These are phyloP conservation scores for Cytospora chrysosperma DNA, from an alignment of 2,329 filamentous ascomycete species.

Conservation along the genomic window DNA sequence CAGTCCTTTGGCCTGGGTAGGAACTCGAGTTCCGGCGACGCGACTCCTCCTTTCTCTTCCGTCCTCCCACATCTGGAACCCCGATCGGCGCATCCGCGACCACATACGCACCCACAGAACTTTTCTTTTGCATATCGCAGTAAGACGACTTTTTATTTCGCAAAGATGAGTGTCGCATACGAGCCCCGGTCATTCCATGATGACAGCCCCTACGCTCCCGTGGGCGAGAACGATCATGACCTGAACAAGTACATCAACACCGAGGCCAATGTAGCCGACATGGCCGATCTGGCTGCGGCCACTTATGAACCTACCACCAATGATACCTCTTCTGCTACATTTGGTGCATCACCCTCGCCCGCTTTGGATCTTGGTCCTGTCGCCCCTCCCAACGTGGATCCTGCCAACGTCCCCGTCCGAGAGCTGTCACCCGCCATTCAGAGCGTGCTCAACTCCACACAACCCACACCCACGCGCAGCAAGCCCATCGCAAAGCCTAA, in stretches of 20 bases:
- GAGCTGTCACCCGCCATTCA: constrained; percentile 31
- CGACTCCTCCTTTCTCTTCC: neutral
- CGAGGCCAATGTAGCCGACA: constrained; percentile 39
- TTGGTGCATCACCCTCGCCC: constrained; percentile 38
- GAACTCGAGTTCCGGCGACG: neutral
- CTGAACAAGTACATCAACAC: constrained; percentile 27
- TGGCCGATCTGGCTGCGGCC: constrained; percentile 37
- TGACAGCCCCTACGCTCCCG: constrained; percentile 47
- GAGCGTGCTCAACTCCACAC: constrained; percentile 22
- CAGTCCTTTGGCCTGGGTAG: neutral
- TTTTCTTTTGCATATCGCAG: no score
- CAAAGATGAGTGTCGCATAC: constrained; percentile 52
- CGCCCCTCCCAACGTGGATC: constrained; percentile 30
- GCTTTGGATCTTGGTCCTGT: constrained; percentile 39
- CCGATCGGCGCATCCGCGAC: neutral
- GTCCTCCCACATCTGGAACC: neutral
- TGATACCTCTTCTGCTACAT: constrained; percentile 30
- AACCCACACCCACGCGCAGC: constrained; percentile 37
- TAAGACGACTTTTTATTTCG: neutral
- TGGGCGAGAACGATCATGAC: constrained; percentile 36
- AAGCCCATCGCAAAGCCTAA: constrained; percentile 60
- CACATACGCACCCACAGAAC: neutral
- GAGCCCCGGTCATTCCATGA: constrained; percentile 50
- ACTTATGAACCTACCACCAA: constrained; percentile 26
- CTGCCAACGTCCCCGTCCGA: constrained; percentile 34